Evolutionary conservation across 805 yeast species (phyloP), one percentile per base, ranked within the genome.

Genomic region (Ogataea paraovalis): DNA sequence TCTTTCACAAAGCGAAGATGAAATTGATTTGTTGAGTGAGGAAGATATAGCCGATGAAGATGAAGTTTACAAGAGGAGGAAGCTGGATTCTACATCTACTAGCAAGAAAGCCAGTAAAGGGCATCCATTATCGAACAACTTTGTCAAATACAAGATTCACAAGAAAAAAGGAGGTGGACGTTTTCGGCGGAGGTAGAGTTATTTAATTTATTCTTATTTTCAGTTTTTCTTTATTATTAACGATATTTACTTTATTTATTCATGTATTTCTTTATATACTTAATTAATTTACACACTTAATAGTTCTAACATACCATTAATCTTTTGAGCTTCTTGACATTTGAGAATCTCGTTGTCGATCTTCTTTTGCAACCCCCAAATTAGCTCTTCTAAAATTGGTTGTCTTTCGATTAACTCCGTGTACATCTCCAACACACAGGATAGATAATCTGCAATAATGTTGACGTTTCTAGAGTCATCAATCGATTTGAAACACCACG

Each of bases 281-380:
- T 12, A 16, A 39, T 22, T 18, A n/a, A 22, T 23, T 68, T 76
- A 51, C 69, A 61, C 77, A 43, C 90, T 83, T 58, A 92, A 73
- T 56, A 94, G 68, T 67, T 89, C 95, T 58, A 94, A 72, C 97
- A 94, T 94, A 46, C 99, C 99, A 59, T 86, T 89, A 39, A 94
- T 81, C 63, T 82, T 84, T 64, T 85, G 86, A 6, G 97, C 96
- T 62, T 91, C 97, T 62, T 80, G 80, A 39, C 96, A 87, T 60
- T 85, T 83, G 47, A 75, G 77, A 21, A 90, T 79, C 67, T 92
- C 97, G 30, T 69, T 62, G 47, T 76, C 78, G 23, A 92, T 74
- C 58, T 79, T 80, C 61, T 76, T 77, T 56, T 75, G 73, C 52
- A 94, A 70, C 47, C 78, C 76, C 43, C 73, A 68, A 41, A 90